Evolutionary conservation across 2,329 filamentous ascomycete genomes (phyloP).

Genomic region (Cercospora janseana): DNA sequence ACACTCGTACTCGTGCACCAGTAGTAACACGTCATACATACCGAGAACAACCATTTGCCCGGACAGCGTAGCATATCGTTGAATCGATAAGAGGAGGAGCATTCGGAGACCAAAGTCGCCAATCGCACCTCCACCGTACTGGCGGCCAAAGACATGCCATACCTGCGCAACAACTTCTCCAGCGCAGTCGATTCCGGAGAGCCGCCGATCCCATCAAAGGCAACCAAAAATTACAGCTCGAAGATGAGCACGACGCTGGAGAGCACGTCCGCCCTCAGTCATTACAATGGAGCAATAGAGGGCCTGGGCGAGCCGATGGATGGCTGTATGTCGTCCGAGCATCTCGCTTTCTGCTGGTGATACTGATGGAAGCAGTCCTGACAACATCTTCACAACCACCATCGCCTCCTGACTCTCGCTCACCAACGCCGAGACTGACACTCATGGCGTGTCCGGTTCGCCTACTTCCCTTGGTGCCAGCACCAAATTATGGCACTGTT

Average conservation of each 20-base stretch:
- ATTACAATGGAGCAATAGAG: not conserved
- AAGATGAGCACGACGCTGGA: not conserved
- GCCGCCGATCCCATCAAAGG: not conserved
- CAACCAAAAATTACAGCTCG: not conserved
- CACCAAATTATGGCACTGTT: constrained; percentile 74
- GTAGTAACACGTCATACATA: not conserved
- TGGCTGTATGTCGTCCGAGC: constrained; percentile 3
- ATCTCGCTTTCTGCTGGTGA: not conserved
- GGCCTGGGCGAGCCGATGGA: not conserved
- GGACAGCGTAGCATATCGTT: not conserved
- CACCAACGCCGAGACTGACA: constrained; percentile 25
- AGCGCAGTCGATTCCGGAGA: not conserved
- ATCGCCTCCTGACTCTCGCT: constrained; percentile 29
- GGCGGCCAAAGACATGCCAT: constrained; percentile 18
- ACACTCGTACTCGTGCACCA: not conserved
- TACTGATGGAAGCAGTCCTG: constrained; percentile 4
- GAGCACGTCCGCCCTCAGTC: not conserved
- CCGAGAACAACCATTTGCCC: not conserved
- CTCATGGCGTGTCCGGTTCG: constrained; percentile 34
- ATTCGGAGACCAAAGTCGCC: too few relatives aligned
- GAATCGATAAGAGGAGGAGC: too few relatives aligned
- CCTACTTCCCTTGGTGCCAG: constrained; percentile 47
- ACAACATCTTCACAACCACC: constrained; percentile 28
- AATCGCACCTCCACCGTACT: too few relatives aligned
- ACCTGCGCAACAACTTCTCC: constrained; percentile 7